Evolutionary conservation across 202 grass and related monocot genomes (phyloP).

Genomic region (Eragrostis tef): DNA sequence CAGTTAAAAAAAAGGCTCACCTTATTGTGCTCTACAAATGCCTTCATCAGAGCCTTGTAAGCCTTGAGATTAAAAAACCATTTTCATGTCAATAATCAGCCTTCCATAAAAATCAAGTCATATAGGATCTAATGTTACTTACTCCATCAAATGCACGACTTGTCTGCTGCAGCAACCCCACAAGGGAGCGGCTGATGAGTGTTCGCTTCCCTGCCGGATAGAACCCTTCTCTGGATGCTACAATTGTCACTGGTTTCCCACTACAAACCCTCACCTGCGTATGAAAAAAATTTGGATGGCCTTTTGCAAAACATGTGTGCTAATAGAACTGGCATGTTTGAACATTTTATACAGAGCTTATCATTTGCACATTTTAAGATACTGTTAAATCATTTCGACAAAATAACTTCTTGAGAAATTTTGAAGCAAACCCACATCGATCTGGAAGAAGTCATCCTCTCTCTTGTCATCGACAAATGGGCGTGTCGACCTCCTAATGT

Average conservation of each 20-base stretch:
- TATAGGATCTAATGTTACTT: conserved; percentile 35
- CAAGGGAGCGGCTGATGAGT: conserved; percentile 74
- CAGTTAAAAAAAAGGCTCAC: conserved; percentile 42
- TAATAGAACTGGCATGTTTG: background rate
- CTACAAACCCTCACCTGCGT: conserved; percentile 82
- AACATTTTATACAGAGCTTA: background rate
- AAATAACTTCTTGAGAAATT: background rate
- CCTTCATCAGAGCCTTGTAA: conserved; percentile 94
- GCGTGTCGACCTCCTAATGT: conserved; percentile 73
- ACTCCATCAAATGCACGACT: conserved; percentile 90
- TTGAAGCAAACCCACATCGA: conserved; percentile 70
- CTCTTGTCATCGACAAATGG: conserved; percentile 81
- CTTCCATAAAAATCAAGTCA: background rate
- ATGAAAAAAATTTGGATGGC: conserved; percentile 14
- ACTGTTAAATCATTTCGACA: background rate
- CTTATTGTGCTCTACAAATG: conserved; percentile 97
- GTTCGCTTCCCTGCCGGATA: conserved; percentile 74
- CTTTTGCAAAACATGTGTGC: background rate
- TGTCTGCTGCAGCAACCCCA: conserved; percentile 78
- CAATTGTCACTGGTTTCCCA: conserved; percentile 81
- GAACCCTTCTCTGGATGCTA: conserved; percentile 76
- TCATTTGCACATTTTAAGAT: background rate
- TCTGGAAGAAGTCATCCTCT: conserved; percentile 90
- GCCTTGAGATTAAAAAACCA: conserved; percentile 58
- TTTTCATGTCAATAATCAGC: conserved; percentile 36